A percentile compares a stretch with the other conserved stretches of the same genome.
These are phyloP conservation scores for Pulveroboletus ravenelii DNA, from an alignment of 768 basidiomycete genomes.

Conservation along the genomic window DNA sequence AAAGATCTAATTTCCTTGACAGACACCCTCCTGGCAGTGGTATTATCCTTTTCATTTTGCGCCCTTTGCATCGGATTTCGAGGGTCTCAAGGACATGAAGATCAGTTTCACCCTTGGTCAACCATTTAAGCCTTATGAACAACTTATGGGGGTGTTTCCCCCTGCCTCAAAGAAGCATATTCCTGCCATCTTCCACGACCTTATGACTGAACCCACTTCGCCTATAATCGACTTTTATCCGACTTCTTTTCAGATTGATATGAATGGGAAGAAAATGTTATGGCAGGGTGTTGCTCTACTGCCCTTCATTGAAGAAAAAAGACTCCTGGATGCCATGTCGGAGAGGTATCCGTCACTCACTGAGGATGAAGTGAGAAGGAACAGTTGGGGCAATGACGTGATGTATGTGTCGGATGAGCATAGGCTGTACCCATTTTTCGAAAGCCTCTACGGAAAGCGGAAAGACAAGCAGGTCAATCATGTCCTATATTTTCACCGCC, in stretches of 20 bases:
- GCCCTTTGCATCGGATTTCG: constrained; percentile 94
- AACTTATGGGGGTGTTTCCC: constrained; percentile 97
- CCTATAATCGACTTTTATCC: constrained; percentile 98
- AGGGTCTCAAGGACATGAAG: constrained; percentile 70
- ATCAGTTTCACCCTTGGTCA: constrained; percentile 75
- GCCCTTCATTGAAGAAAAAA: constrained; percentile 88
- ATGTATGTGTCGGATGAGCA: constrained; percentile 84
- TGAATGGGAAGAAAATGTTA: constrained; percentile 99
- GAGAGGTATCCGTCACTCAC: constrained; percentile 57
- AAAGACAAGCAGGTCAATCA: constrained; percentile 65
- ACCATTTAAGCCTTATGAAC: constrained; percentile 96
- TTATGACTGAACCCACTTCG: constrained; percentile 85
- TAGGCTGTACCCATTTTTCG: constrained; percentile 81
- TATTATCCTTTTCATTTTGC: constrained; percentile 99
- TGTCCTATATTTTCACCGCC: constrained; percentile 1
- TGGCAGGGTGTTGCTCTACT: constrained; percentile 98
- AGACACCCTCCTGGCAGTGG: constrained; percentile 98
- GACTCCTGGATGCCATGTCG: constrained; percentile 82
- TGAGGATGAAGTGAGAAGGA: constrained; percentile 79
- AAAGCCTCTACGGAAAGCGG: constrained; percentile 85
- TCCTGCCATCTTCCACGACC: constrained; percentile 74
- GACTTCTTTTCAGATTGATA: constrained; percentile 86
- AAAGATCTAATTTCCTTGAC: constrained; percentile 18
- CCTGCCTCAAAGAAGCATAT: constrained; percentile 84
- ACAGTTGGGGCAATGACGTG: constrained; percentile 78